These are phyloP conservation scores for Neltuma alba DNA, from an alignment of 306 rosid genomes.

Conservation along the genomic window DNA sequence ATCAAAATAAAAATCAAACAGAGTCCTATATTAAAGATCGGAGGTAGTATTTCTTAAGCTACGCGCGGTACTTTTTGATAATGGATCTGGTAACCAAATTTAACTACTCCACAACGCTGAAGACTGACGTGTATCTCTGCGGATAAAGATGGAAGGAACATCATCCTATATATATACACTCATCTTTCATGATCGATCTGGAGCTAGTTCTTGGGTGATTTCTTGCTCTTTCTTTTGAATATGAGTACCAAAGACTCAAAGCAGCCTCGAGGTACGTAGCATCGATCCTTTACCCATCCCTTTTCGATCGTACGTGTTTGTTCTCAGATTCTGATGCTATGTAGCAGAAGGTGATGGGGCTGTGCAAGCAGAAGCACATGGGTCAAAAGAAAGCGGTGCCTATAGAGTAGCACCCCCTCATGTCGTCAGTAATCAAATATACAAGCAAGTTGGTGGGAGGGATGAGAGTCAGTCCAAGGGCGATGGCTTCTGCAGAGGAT, in stretches of 20 bases:
- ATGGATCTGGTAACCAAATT: conserved; percentile 2
- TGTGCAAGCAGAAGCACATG: conserved; percentile 18
- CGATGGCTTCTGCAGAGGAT: conserved; percentile 56
- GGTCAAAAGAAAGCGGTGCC: conserved; percentile 32
- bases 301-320: background rate
- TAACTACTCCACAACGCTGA: conserved; percentile 31
- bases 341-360: background rate
- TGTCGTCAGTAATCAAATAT: background rate
- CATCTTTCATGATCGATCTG: background rate
- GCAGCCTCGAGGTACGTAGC: conserved; percentile 39
- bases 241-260: conserved; percentile 30
- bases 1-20: no score
- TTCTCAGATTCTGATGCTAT: background rate
- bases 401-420: conserved; percentile 35
- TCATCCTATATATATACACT: background rate
- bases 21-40: no score
- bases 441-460: conserved; percentile 14
- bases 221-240: background rate
- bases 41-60: no score
- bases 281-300: background rate
- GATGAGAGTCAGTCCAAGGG: conserved; percentile 43
- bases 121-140: background rate
- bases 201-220: background rate
- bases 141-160: background rate
- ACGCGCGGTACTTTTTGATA: background rate